A percentile compares a stretch with the other conserved stretches of the same genome.
Conservation (phyloP, 306 rosid species). For the Quercus alba region DNA sequence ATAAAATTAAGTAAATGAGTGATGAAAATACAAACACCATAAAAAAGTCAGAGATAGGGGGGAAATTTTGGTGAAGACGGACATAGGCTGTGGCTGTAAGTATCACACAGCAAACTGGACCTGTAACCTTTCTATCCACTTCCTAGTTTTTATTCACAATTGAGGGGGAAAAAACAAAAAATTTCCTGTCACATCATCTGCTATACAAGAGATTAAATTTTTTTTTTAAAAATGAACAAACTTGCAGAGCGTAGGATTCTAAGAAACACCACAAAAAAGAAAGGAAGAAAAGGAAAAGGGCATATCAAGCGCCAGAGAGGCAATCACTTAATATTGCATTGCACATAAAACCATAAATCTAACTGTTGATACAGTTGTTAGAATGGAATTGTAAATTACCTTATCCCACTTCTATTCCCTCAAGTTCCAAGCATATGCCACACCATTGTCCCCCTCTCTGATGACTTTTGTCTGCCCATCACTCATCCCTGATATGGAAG, state of each 20-base stretch:
- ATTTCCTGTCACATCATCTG: neutral
- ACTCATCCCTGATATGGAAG: slow-evolving; percentile 66
- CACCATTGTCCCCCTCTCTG: slow-evolving; percentile 97
- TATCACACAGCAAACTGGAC: neutral
- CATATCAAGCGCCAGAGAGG: neutral
- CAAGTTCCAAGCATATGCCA: slow-evolving; percentile 91
- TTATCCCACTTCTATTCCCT: slow-evolving; percentile 87
- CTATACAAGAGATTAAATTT: neutral
- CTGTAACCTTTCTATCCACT: neutral
- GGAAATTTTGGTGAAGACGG: neutral
- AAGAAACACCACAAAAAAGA: neutral
- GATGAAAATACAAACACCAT: neutral
- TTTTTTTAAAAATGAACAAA: neutral
- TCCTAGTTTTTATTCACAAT: neutral
- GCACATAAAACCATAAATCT: neutral
- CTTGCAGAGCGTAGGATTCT: neutral
- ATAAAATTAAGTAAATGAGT: neutral
- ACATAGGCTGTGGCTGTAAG: neutral
- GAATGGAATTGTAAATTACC: slow-evolving; percentile 42
- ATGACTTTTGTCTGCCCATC: slow-evolving; percentile 91
- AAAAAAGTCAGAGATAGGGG: neutral
- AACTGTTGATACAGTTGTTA: slow-evolving; percentile 12
- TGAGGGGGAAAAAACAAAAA: neutral
- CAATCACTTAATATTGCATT: neutral
- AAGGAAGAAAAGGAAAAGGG: neutral